phyloP scores from a whole-genome alignment of 2,329 filamentous ascomycete genomes.

The Neofusicoccum ribis region DNA sequence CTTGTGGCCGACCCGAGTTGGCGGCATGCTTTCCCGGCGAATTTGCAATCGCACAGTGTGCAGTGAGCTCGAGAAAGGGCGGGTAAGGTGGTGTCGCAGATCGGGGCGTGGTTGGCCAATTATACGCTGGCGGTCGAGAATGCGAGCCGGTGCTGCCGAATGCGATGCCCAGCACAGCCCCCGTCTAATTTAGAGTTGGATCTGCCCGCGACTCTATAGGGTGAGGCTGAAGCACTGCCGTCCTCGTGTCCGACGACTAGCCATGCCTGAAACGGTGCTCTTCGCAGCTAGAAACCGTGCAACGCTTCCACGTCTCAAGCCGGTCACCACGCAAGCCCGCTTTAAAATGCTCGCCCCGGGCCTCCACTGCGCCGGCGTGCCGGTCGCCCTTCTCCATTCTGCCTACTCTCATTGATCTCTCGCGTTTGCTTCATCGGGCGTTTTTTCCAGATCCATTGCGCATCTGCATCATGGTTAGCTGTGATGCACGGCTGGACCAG shows the following conservation, averaged over 20 bases:
- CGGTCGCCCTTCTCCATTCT: background rate
- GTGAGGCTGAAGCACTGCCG: background rate
- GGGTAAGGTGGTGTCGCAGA: background rate
- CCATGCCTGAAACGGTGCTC: background rate
- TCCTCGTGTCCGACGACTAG: background rate
- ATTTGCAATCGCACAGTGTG: background rate
- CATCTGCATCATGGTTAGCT: background rate
- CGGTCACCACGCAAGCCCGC: background rate
- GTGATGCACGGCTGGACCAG: background rate
- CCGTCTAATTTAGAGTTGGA: background rate
- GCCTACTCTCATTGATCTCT: no score
- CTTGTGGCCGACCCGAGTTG: conserved; percentile 8
- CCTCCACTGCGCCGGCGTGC: background rate
- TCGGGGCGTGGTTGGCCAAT: background rate
- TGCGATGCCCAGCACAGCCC: background rate
- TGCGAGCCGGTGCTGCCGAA: background rate
- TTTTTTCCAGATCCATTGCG: no score
- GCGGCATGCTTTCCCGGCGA: background rate
- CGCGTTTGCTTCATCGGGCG: no score
- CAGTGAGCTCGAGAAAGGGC: background rate
- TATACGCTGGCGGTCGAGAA: background rate
- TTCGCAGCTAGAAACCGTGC: background rate
- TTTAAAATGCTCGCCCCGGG: background rate
- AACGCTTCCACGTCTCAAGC: background rate
- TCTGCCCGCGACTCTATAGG: background rate